Conservation (phyloP, 257 asterid genomes). For the Lycium ferocissimum region DNA sequence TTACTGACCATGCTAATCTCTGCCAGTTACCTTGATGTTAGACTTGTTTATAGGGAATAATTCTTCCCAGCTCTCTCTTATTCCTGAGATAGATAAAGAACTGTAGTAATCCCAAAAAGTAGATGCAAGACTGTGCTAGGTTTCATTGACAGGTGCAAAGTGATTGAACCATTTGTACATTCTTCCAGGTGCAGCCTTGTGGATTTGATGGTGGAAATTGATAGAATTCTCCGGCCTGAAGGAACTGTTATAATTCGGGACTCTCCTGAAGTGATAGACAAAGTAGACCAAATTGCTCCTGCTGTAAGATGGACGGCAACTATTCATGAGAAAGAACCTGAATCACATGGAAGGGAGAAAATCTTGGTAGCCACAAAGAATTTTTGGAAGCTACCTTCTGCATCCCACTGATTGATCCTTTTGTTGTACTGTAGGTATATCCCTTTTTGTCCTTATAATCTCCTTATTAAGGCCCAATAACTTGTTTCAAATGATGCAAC, state of each 20-base stretch:
- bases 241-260: conserved; percentile 86
- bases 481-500: conserved; percentile 9
- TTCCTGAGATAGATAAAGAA: conserved; percentile 2
- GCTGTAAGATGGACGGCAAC: conserved; percentile 81
- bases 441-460: conserved; percentile 8
- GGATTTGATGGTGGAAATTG: conserved; percentile 94
- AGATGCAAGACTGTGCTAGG: not conserved
- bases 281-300: conserved; percentile 63
- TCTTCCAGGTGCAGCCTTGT: conserved; percentile 86
- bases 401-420: conserved; percentile 40
- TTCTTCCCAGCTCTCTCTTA: not conserved
- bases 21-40: not conserved
- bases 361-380: conserved; percentile 80
- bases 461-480: conserved; percentile 20
- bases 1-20: not conserved
- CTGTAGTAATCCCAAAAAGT: not conserved
- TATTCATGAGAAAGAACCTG: conserved; percentile 76
- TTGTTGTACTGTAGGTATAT: conserved; percentile 32
- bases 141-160: not conserved
- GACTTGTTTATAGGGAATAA: not conserved
- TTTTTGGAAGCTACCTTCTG: conserved; percentile 64
- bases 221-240: conserved; percentile 90
- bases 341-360: conserved; percentile 68
- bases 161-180: not conserved
- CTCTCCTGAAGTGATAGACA: conserved; percentile 75